phyloP scores from a whole-genome alignment of 768 basidiomycete species.

The Hebeloma cylindrosporum region DNA sequence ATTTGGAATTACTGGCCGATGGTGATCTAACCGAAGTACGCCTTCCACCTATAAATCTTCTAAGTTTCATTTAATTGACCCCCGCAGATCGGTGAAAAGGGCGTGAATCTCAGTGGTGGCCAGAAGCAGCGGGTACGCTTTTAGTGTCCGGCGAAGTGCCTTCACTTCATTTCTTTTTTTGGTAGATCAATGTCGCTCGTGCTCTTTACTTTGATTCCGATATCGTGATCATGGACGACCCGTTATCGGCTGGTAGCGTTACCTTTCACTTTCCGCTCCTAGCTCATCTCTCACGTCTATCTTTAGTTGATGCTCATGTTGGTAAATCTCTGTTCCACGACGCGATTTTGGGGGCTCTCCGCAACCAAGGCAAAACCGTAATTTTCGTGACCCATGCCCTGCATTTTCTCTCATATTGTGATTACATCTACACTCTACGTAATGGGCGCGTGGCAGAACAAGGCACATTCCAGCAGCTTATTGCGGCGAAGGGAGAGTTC shows the following conservation, averaged over 20 bases:
- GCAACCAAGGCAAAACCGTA: slow-evolving; percentile 58
- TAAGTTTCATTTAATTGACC: not conserved
- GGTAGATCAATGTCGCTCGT: slow-evolving; percentile 65
- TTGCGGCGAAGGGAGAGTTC: slow-evolving; percentile 51
- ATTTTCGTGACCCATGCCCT: slow-evolving; percentile 86
- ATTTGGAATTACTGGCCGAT: slow-evolving; percentile 64
- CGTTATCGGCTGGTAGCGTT: slow-evolving; percentile 56
- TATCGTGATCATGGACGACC: slow-evolving; percentile 62
- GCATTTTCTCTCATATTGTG: slow-evolving; percentile 79
- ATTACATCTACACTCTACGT: slow-evolving; percentile 74
- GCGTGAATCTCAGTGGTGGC: slow-evolving; percentile 66
- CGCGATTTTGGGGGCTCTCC: slow-evolving; percentile 50
- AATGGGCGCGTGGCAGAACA: slow-evolving; percentile 73
- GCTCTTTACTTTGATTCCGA: slow-evolving; percentile 68
- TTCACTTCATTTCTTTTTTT: not conserved
- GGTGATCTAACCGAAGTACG: slow-evolving; percentile 72
- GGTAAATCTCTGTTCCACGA: slow-evolving; percentile 66
- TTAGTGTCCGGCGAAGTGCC: not conserved
- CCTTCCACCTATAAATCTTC: not conserved
- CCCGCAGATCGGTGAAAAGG: slow-evolving; percentile 66
- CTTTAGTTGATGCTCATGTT: slow-evolving; percentile 70
- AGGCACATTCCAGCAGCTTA: slow-evolving; percentile 59
- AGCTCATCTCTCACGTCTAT: slow-evolving; percentile 12
- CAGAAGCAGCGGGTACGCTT: slow-evolving; percentile 57
- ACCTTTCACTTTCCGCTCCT: not conserved